A percentile compares a stretch with the other conserved stretches of the same genome.
Conservation (phyloP, 768 basidiomycete genomes). For the Termitomyces titanicus region DNA sequence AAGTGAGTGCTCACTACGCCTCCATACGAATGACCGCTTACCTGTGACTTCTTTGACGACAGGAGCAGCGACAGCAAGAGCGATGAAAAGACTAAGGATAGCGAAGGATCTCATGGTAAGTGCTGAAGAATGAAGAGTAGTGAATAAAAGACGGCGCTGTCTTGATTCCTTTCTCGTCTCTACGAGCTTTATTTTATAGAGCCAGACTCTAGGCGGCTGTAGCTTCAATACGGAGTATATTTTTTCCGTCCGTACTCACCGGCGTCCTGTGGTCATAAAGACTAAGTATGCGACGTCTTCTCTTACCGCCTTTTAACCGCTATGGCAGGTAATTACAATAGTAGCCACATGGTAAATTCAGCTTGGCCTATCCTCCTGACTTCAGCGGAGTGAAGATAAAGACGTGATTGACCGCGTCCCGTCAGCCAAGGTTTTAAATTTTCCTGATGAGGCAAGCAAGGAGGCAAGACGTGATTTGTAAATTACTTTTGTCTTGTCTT, state of each 20-base stretch:
- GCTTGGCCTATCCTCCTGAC: background rate
- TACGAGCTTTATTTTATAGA: background rate
- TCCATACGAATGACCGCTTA: background rate
- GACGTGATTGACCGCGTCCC: background rate
- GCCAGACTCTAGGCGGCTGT: background rate
- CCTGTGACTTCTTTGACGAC: constrained; percentile 5
- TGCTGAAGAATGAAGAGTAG: background rate
- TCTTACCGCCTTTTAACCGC: background rate
- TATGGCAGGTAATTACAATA: background rate
- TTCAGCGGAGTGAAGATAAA: background rate
- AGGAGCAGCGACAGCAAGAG: constrained; percentile 5
- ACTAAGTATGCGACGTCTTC: background rate
- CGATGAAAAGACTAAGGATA: constrained; percentile 3
- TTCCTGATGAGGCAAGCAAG: background rate
- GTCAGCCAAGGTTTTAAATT: background rate
- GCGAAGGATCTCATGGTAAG: constrained; percentile 2
- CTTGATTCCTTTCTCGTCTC: background rate
- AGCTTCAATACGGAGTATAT: background rate
- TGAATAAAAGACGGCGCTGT: constrained; percentile 1
- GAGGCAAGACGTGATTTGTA: background rate
- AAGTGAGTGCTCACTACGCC: background rate
- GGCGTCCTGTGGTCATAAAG: background rate
- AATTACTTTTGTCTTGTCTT: background rate
- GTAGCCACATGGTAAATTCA: background rate
- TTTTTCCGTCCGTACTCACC: background rate